phyloP scores from a whole-genome alignment of 805 yeast species.

The Suhomyces xylopsoci region DNA sequence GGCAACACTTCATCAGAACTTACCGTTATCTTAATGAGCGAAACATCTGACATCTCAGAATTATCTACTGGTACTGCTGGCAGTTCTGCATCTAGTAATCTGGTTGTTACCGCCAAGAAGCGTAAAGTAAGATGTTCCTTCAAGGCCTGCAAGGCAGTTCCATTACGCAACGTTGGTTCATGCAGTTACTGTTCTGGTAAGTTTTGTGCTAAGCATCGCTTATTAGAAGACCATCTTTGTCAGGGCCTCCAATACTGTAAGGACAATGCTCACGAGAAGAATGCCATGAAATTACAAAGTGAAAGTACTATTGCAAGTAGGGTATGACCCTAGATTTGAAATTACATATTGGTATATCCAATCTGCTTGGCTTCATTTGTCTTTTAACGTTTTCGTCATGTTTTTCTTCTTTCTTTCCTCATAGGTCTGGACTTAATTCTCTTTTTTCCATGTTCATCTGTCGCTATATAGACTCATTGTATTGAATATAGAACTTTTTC shows the following conservation, averaged over 20 bases:
- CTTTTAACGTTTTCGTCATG: neutral
- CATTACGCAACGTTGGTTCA: constrained; percentile 71
- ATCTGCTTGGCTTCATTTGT: neutral
- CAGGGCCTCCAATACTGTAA: constrained; percentile 75
- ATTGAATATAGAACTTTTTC: neutral
- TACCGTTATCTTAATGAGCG: constrained; percentile 26
- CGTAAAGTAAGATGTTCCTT: constrained; percentile 52
- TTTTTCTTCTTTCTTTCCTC: neutral
- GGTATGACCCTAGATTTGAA: constrained; percentile 38
- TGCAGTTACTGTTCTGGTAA: constrained; percentile 82
- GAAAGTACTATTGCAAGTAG: constrained; percentile 81
- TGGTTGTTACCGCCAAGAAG: constrained; percentile 16
- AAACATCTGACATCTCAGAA: constrained; percentile 23
- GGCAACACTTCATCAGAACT: constrained; percentile 8
- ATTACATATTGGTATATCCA: neutral
- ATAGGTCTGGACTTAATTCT: constrained; percentile 1
- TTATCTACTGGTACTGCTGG: constrained; percentile 8
- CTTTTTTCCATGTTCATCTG: neutral
- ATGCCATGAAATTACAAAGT: constrained; percentile 76
- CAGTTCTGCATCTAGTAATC: constrained; percentile 11
- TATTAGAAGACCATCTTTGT: constrained; percentile 82
- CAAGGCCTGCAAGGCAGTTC: constrained; percentile 58
- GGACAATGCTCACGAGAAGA: constrained; percentile 77
- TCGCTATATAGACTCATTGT: constrained; percentile 1
- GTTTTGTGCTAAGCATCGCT: constrained; percentile 82